phyloP scores from a whole-genome alignment of 768 basidiomycete genomes.

The Panus rudis region DNA sequence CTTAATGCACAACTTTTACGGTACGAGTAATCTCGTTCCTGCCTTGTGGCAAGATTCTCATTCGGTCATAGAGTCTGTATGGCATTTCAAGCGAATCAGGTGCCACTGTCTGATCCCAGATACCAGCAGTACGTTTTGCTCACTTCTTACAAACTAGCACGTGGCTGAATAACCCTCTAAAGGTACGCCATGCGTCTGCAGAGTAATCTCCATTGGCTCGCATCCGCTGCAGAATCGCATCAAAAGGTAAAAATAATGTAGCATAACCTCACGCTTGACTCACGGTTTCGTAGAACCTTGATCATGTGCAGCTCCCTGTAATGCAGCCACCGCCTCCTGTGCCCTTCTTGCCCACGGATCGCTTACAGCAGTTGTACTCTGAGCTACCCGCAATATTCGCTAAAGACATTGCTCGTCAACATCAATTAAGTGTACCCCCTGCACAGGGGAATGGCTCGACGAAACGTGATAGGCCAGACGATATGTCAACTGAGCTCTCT shows the following conservation, averaged over 20 bases:
- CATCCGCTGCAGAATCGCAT: conserved; percentile 48
- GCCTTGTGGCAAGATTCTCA: not conserved
- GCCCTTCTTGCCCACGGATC: conserved; percentile 47
- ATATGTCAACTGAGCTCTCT: conserved; percentile 30
- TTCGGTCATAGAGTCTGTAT: conserved; percentile 45
- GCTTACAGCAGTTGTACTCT: conserved; percentile 57
- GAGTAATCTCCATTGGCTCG: conserved; percentile 66
- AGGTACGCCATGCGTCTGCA: conserved; percentile 62
- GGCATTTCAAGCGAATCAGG: conserved; percentile 50
- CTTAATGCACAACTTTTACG: conserved; percentile 64
- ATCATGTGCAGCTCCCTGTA: conserved; percentile 37
- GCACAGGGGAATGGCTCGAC: conserved; percentile 3
- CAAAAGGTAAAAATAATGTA: too few species aligned
- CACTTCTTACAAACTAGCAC: not conserved
- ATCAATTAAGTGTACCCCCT: conserved; percentile 16
- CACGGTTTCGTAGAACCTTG: conserved; percentile 19
- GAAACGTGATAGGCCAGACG: conserved; percentile 61
- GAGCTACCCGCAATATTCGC: conserved; percentile 57
- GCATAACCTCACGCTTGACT: too few species aligned
- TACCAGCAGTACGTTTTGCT: conserved; percentile 48
- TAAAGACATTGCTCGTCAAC: conserved; percentile 30
- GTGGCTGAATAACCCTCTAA: conserved; percentile 11
- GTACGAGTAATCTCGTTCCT: conserved; percentile 30
- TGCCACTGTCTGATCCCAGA: conserved; percentile 39
- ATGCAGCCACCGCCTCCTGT: conserved; percentile 50